phyloP scores from a whole-genome alignment of 805 yeast species.

The Saccharomycopsis babjevae region DNA sequence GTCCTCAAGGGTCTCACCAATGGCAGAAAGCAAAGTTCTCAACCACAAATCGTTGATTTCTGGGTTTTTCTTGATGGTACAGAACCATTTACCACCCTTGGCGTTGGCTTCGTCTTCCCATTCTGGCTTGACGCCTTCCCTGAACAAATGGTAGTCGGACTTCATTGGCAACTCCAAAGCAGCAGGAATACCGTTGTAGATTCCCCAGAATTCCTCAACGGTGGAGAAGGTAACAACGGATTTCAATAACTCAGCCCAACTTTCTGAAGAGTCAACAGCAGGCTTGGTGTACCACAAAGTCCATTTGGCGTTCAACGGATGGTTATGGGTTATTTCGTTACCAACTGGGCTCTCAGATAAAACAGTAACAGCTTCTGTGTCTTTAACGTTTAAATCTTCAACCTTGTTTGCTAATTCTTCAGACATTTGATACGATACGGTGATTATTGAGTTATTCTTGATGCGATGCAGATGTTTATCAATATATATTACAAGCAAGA shows the following conservation, averaged over 20 bases:
- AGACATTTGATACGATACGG: slow-evolving; percentile 25
- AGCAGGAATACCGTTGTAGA: slow-evolving; percentile 84
- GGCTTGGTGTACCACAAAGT: slow-evolving; percentile 98
- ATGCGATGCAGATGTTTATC: too few relatives aligned
- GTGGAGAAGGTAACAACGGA: slow-evolving; percentile 85
- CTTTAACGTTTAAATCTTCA: slow-evolving; percentile 34
- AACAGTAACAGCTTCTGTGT: slow-evolving; percentile 17
- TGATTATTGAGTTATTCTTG: background rate
- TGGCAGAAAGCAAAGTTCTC: slow-evolving; percentile 74
- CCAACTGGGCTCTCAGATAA: slow-evolving; percentile 3
- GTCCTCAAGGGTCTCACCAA: slow-evolving; percentile 89
- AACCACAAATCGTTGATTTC: slow-evolving; percentile 88
- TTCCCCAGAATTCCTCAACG: slow-evolving; percentile 99
- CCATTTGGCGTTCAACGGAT: slow-evolving; percentile 87
- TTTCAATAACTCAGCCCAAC: slow-evolving; percentile 87
- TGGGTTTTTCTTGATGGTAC: slow-evolving; percentile 45
- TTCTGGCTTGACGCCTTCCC: slow-evolving; percentile 91
- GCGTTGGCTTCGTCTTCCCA: slow-evolving; percentile 92
- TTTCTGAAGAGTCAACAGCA: slow-evolving; percentile 61
- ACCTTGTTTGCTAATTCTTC: slow-evolving; percentile 36
- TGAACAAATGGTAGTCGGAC: slow-evolving; percentile 92
- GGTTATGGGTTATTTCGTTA: slow-evolving; percentile 61
- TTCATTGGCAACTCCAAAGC: slow-evolving; percentile 84
- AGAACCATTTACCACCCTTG: slow-evolving; percentile 92
- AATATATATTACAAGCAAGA: too few relatives aligned